Evolutionary conservation across 2,329 filamentous ascomycete species (phyloP).

Genomic region (Septoria petroselini): DNA sequence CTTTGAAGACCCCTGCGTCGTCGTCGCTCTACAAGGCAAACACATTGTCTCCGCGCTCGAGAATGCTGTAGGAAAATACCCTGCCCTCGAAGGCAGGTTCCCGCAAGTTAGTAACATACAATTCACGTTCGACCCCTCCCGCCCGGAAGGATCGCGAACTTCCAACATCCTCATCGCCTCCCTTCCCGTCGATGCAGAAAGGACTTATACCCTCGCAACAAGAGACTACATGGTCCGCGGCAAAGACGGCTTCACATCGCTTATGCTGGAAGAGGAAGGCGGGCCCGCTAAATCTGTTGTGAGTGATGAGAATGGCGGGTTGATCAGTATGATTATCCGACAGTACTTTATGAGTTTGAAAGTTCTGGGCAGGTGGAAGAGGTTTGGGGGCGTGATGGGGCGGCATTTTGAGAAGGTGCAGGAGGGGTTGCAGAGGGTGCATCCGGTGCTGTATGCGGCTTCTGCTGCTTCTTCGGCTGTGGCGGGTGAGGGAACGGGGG

Average conservation of each 20-base stretch:
- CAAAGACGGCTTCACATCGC: slow-evolving; percentile 69
- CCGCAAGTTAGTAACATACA: slow-evolving; percentile 81
- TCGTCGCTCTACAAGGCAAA: slow-evolving; percentile 67
- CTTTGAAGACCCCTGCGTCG: slow-evolving; percentile 84
- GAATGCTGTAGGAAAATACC: slow-evolving; percentile 76
- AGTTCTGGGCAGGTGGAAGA: slow-evolving; percentile 74
- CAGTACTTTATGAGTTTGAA: slow-evolving; percentile 90
- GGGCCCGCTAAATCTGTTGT: slow-evolving; percentile 75
- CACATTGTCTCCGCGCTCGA: slow-evolving; percentile 77
- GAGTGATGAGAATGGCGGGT: slow-evolving; percentile 78
- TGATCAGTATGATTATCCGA: slow-evolving; percentile 80
- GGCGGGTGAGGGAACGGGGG: not conserved
- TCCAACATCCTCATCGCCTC: slow-evolving; percentile 60
- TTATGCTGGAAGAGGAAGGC: slow-evolving; percentile 73
- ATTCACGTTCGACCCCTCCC: slow-evolving; percentile 67
- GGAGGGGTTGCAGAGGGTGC: slow-evolving; percentile 53
- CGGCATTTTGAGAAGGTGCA: slow-evolving; percentile 67
- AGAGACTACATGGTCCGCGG: slow-evolving; percentile 85
- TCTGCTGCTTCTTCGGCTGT: slow-evolving; percentile 15
- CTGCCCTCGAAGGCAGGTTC: slow-evolving; percentile 78
- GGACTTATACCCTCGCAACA: slow-evolving; percentile 70
- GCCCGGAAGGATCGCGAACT: slow-evolving; percentile 61
- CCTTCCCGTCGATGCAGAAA: slow-evolving; percentile 59
- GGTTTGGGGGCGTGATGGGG: slow-evolving; percentile 61
- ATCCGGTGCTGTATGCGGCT: slow-evolving; percentile 39